Evolutionary conservation across 768 basidiomycete species (phyloP).

Genomic region (Trametes gibbosa): DNA sequence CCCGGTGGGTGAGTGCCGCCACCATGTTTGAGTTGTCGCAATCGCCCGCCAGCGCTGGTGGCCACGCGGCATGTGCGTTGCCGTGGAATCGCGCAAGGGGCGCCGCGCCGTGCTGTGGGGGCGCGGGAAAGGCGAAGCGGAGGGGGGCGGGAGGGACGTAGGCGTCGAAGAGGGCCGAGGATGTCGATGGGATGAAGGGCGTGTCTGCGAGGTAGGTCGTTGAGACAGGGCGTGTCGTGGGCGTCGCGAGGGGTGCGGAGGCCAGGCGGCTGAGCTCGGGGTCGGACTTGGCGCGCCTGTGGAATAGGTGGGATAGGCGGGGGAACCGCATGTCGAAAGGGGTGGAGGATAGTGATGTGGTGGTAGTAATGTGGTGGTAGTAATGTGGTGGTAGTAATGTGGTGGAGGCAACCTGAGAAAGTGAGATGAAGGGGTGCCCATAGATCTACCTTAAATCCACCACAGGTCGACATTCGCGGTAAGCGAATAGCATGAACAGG

Average conservation of each 20-base stretch:
- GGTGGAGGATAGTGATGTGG: background rate
- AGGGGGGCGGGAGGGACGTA: conserved; percentile 8
- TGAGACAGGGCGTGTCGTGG: conserved; percentile 18
- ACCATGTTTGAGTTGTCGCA: conserved; percentile 2
- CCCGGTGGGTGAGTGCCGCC: conserved; percentile 11
- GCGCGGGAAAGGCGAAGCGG: background rate
- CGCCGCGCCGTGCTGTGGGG: too few species aligned
- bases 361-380: background rate
- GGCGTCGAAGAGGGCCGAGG: conserved; percentile 3
- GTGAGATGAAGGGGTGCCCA: too few species aligned
- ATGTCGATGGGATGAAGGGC: background rate
- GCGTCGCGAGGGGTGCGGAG: conserved; percentile 7
- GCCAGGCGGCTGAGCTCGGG: conserved; percentile 20
- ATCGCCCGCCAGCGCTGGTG: too few species aligned
- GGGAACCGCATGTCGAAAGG: conserved; percentile 23
- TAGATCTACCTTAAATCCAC: background rate
- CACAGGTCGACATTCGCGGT: background rate
- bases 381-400: background rate
- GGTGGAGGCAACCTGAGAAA: background rate
- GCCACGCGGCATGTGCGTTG: too few species aligned
- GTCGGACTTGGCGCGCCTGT: conserved; percentile 25
- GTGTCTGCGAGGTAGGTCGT: conserved; percentile 8
- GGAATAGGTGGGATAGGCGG: conserved; percentile 25
- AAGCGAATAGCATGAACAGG: background rate
- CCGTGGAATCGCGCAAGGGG: background rate